These are phyloP conservation scores for Gautieria morchelliformis DNA, from an alignment of 768 basidiomycete genomes.

Conservation along the genomic window DNA sequence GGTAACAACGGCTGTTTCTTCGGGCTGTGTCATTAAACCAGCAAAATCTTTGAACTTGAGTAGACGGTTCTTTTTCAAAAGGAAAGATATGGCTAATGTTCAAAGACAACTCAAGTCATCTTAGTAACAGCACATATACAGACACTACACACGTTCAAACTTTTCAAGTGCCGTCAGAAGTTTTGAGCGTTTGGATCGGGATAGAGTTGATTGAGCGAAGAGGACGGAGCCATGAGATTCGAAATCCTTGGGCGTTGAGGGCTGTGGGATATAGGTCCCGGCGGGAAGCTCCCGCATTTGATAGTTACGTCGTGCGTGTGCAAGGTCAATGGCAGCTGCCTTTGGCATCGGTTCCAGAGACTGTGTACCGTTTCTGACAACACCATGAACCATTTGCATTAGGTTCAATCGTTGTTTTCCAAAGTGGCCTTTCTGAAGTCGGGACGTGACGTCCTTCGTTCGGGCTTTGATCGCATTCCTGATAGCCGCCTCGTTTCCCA, in stretches of 20 bases:
- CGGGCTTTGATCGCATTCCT: conserved; percentile 54
- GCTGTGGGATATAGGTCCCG: not conserved
- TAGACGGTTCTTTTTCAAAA: not conserved
- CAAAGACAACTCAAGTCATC: not conserved
- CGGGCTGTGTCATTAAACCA: not conserved
- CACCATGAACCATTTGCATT: conserved; percentile 23
- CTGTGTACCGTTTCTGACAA: conserved; percentile 1
- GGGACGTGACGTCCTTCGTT: conserved; percentile 44
- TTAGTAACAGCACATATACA: not conserved
- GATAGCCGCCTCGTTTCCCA: not conserved
- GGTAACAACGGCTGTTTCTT: not conserved
- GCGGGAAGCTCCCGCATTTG: not conserved
- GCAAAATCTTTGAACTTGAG: conserved; percentile 4
- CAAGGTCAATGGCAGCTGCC: conserved; percentile 15
- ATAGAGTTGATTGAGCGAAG: not conserved
- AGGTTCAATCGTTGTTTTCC: conserved; percentile 49
- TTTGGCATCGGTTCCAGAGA: not conserved
- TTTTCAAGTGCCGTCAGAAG: not conserved
- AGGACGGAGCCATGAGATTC: not conserved
- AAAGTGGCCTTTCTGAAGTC: conserved; percentile 52
- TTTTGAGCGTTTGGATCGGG: not conserved
- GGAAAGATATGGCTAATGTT: not conserved
- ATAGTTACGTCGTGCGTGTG: conserved; percentile 13
- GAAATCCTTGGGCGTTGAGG: not conserved
- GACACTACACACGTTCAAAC: conserved; percentile 1